Evolutionary conservation across 208 protist genomes (phyloP), one percentile per base, ranked within the genome.

Genomic region (Trypanosoma mega): DNA sequence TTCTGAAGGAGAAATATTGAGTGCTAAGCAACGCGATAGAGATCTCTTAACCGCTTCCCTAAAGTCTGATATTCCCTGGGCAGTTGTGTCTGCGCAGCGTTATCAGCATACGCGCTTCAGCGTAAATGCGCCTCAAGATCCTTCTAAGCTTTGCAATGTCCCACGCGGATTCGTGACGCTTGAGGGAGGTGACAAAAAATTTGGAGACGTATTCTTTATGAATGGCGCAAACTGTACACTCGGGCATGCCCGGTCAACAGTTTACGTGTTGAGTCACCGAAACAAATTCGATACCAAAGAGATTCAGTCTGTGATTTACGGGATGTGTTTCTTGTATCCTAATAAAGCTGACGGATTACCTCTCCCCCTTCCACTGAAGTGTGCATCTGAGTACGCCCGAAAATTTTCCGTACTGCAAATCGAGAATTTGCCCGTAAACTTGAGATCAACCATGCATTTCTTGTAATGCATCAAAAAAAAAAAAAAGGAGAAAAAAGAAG

Each of bases 281-380:
- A 56, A 56, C 14, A 7, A 61, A 14, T 59, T 80, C 27, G 21
- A 63, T 21, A 30, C 74, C 36, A 29, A 20, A 2, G 70, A 82
- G 37, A 36, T 88, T 20, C 68, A 74, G 29, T 0, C 48, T 24
- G 65, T 88, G 8, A 72, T 71, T 21, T 82, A 79, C 49, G 74
- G 65, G 12, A 73, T 81, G 68, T 82, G 76, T 53, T 85, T 66
- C 55, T 39, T 85, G 47, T 85, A 82, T 65, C 77, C 77, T n/a
- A 84, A 85, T 68, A 88, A 88, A 64, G 65, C 77, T 14, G 76
- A 84, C 53, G 65, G 63, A 4, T 68, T 88, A 41, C 81, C 81
- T 16, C 41, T 77, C n/a, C 81, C 77, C 39, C 54, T 88, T 8
- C 81, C 77, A 16, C 68, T 88, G 49, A 85, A 82, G 36, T 88